Conservation (phyloP, 768 basidiomycete genomes). For the Suillus subluteus region DNA sequence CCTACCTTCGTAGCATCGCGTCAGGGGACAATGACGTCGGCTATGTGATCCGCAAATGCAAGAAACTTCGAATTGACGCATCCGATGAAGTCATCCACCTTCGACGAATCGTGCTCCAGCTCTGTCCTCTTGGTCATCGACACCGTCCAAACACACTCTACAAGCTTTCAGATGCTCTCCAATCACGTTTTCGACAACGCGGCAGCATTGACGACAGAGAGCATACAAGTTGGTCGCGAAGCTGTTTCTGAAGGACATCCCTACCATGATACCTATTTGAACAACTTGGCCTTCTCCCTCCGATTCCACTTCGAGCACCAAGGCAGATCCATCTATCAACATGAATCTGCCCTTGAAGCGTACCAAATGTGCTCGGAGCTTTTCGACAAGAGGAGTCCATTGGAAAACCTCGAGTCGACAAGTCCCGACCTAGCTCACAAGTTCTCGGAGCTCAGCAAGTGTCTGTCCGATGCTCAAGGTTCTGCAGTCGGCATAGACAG, state of each 20-base stretch:
- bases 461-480: too few relatives aligned
- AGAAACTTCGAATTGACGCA: too few relatives aligned
- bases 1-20: neutral
- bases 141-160: neutral
- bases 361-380: neutral
- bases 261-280: rapidly evolving
- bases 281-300: neutral
- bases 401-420: neutral
- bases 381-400: neutral
- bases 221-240: neutral
- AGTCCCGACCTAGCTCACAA: neutral
- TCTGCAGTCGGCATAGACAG: rapidly evolving
- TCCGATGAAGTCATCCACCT: too few relatives aligned
- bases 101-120: neutral
- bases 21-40: neutral
- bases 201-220: neutral
- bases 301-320: neutral
- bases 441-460: neutral
- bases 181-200: neutral
- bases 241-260: neutral
- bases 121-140: neutral
- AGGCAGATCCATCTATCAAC: neutral
- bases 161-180: rapidly evolving
- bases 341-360: neutral
- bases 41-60: too few relatives aligned